phyloP scores from a whole-genome alignment of 2,329 filamentous ascomycete species.

The Byssothecium circinans region DNA sequence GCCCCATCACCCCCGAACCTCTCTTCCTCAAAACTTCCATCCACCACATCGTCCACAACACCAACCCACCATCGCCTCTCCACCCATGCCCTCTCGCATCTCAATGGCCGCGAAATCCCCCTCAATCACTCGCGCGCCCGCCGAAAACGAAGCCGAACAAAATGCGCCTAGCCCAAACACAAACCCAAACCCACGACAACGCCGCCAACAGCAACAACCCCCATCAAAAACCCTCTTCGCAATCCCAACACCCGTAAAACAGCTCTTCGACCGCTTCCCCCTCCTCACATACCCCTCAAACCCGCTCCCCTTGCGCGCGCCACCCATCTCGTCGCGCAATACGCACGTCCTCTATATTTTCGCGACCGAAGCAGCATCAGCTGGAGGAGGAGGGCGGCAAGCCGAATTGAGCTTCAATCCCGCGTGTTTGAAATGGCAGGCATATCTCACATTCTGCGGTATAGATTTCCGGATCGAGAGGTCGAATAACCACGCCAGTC shows the following conservation, averaged over 20 bases:
- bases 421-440: slow-evolving; percentile 94
- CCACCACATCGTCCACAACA: too few species aligned
- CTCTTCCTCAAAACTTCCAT: slow-evolving; percentile 6
- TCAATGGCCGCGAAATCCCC: neutral
- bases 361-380: too few species aligned
- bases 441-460: slow-evolving; percentile 76
- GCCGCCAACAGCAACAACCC: slow-evolving; percentile 12
- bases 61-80: too few species aligned
- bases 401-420: slow-evolving; percentile 84
- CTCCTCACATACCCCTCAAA: slow-evolving; percentile 75
- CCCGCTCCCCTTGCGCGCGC: slow-evolving; percentile 67
- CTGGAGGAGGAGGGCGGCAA: slow-evolving; percentile 60
- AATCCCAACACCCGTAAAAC: slow-evolving; percentile 75
- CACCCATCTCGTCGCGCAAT: too few species aligned
- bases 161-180: too few species aligned
- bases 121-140: neutral
- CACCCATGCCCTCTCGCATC: neutral
- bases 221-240: slow-evolving; percentile 39
- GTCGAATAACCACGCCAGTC: slow-evolving; percentile 92
- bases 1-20: slow-evolving; percentile 22
- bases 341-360: slow-evolving; percentile 80
- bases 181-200: neutral
- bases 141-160: slow-evolving; percentile 14
- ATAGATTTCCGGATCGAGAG: slow-evolving; percentile 67
- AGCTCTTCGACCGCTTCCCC: slow-evolving; percentile 82